phyloP scores from a whole-genome alignment of 2,329 filamentous ascomycete genomes.

The Lachnellula cervina region DNA sequence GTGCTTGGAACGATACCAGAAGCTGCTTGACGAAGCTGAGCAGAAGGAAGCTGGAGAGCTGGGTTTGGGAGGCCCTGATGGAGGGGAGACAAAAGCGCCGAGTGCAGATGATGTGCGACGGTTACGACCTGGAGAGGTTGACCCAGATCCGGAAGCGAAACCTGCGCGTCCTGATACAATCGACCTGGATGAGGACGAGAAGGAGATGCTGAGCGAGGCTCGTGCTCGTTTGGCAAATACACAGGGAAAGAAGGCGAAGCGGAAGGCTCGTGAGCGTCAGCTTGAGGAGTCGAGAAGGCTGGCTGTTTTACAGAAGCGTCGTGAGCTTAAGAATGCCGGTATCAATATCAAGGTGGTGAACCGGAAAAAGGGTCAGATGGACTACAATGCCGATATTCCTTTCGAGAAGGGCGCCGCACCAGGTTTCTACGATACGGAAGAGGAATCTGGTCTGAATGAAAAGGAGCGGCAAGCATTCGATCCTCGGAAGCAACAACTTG shows the following conservation, averaged over 20 bases:
- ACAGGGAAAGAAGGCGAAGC: constrained; percentile 97
- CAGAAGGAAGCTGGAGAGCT: constrained; percentile 77
- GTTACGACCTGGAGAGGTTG: constrained; percentile 85
- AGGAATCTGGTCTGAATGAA: constrained; percentile 79
- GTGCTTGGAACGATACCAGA: constrained; percentile 95
- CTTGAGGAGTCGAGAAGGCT: constrained; percentile 89
- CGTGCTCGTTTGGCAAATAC: constrained; percentile 95
- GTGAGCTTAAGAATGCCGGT: constrained; percentile 93
- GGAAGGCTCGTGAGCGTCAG: constrained; percentile 92
- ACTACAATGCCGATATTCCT: constrained; percentile 98
- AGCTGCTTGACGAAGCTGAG: constrained; percentile 92
- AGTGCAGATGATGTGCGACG: constrained; percentile 88
- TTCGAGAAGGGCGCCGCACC: constrained; percentile 87
- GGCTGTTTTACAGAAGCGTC: constrained; percentile 86
- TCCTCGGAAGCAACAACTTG: constrained; percentile 84
- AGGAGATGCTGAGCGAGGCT: constrained; percentile 98
- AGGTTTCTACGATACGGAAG: constrained; percentile 89
- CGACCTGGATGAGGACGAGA: constrained; percentile 97
- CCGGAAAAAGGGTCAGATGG: constrained; percentile 94
- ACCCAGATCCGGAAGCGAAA: constrained; percentile 96
- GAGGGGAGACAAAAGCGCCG: constrained; percentile 80
- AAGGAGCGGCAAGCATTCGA: constrained; percentile 80
- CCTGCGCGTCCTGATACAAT: constrained; percentile 94
- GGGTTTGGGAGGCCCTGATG: constrained; percentile 77
- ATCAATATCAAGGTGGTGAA: constrained; percentile 97